Evolutionary conservation across 768 basidiomycete species (phyloP).

Genomic region (Tricholoma sp.): DNA sequence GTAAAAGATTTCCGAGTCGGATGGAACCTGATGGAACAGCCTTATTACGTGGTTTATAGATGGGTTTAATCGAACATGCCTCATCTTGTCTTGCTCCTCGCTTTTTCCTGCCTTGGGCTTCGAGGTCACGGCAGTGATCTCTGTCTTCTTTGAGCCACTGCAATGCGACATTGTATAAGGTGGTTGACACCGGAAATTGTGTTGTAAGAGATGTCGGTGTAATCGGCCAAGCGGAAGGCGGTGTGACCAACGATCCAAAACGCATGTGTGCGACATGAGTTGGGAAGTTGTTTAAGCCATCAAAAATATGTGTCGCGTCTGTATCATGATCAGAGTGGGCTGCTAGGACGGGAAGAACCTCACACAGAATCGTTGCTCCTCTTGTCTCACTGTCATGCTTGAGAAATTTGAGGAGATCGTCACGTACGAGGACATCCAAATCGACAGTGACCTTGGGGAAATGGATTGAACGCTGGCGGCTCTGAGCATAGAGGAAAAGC

Average conservation of each 20-base stretch:
- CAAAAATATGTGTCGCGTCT: conserved; percentile 98
- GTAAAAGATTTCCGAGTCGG: conserved; percentile 83
- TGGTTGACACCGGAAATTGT: conserved; percentile 20
- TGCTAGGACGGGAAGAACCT: conserved; percentile 20
- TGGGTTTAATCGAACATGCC: conserved; percentile 17
- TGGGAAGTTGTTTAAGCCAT: conserved; percentile 87
- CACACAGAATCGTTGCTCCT: conserved; percentile 84
- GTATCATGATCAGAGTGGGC: conserved; percentile 3
- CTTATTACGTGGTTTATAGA: conserved; percentile 24
- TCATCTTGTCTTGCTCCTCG: conserved; percentile 56
- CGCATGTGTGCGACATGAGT: conserved; percentile 93
- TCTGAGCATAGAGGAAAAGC: conserved; percentile 3
- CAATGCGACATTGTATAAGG: conserved; percentile 71
- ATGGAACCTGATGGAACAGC: conserved; percentile 59
- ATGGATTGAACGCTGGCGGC: conserved; percentile 2
- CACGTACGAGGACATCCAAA: conserved; percentile 91
- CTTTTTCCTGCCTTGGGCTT: conserved; percentile 51
- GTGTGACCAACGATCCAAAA: conserved; percentile 66
- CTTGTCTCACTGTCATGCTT: conserved; percentile 75
- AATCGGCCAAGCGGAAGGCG: conserved; percentile 71
- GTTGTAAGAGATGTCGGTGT: conserved; percentile 14
- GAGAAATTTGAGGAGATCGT: conserved; percentile 86
- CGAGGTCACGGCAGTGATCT: conserved; percentile 52
- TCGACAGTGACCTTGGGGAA: conserved; percentile 84
- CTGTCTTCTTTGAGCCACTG: conserved; percentile 88